These are phyloP conservation scores for Aspergillus luchuensis DNA, from an alignment of 2,329 filamentous ascomycete genomes.

Conservation along the genomic window DNA sequence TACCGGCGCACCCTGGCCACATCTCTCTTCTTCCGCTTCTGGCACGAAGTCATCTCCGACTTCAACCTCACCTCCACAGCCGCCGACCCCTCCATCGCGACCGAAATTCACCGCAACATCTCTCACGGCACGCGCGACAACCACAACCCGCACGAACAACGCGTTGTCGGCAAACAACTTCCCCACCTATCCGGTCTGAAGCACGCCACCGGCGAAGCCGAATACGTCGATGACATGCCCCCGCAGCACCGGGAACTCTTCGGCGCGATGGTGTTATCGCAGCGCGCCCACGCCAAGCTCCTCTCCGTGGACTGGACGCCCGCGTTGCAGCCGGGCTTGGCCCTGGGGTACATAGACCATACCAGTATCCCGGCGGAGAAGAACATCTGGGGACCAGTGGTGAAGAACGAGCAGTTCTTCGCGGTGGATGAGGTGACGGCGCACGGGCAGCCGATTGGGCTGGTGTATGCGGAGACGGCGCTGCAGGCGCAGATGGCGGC, in stretches of 20 bases:
- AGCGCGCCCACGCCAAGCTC: constrained; percentile 78
- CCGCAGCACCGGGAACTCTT: constrained; percentile 77
- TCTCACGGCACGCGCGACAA: constrained; percentile 74
- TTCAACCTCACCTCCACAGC: constrained; percentile 61
- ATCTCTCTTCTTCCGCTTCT: constrained; percentile 91
- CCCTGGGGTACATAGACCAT: constrained; percentile 75
- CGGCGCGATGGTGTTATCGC: constrained; percentile 77
- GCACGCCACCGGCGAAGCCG: constrained; percentile 82
- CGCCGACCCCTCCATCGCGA: constrained; percentile 60
- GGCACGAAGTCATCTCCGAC: constrained; percentile 72
- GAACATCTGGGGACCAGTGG: constrained; percentile 74
- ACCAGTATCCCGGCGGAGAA: constrained; percentile 71
- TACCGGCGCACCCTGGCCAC: constrained; percentile 81
- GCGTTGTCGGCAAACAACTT: constrained; percentile 75
- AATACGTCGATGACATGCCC: constrained; percentile 88
- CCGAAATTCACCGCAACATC: constrained; percentile 77
- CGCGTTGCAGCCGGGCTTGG: constrained; percentile 74
- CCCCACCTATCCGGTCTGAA: constrained; percentile 82
- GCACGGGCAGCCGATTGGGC: constrained; percentile 78
- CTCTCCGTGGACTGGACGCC: constrained; percentile 70
- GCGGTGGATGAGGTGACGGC: constrained; percentile 80
- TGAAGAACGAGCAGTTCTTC: constrained; percentile 74
- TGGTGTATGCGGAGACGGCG: constrained; percentile 75
- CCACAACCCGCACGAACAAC: constrained; percentile 66
- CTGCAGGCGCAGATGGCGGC: constrained; percentile 71